Conservation (phyloP, 1,139 yeast genomes). For the Waltiozyma sp. region DNA sequence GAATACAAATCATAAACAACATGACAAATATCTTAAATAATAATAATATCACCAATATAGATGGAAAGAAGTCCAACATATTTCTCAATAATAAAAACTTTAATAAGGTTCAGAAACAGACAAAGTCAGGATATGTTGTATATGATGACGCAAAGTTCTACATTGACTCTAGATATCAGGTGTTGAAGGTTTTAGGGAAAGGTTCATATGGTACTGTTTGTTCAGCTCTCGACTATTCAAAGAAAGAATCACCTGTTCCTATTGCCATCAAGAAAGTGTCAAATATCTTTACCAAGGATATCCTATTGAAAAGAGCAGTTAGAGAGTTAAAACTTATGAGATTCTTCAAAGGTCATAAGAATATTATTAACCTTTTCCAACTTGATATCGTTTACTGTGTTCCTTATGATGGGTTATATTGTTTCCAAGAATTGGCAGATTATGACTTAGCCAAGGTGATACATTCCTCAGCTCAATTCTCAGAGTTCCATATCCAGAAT, state of each 20-base stretch:
- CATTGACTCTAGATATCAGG: conserved; percentile 52
- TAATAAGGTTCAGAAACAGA: background rate
- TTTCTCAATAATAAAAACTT: background rate
- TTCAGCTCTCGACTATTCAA: conserved; percentile 52
- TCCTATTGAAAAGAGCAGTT: conserved; percentile 61
- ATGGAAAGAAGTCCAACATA: background rate
- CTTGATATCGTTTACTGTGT: conserved; percentile 52
- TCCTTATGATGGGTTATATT: conserved; percentile 78
- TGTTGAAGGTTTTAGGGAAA: conserved; percentile 59
- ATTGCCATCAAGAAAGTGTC: conserved; percentile 75
- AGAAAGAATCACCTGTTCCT: conserved; percentile 20
- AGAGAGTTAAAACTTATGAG: conserved; percentile 71
- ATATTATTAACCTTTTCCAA: conserved; percentile 63
- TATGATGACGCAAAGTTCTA: conserved; percentile 44
- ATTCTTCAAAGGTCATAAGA: conserved; percentile 68
- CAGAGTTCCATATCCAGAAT: conserved; percentile 74
- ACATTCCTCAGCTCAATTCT: conserved; percentile 62
- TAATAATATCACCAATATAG: conserved; percentile 6
- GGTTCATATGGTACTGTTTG: conserved; percentile 91
- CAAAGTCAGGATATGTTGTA: conserved; percentile 17
- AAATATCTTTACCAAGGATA: conserved; percentile 52
- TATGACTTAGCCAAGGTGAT: conserved; percentile 72
- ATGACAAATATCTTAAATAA: conserved; percentile 9
- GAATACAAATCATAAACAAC: too few relatives aligned
- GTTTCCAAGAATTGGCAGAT: conserved; percentile 74